Conservation (phyloP, 2,329 filamentous ascomycete genomes). For the Acephala macrosclerotiorum region DNA sequence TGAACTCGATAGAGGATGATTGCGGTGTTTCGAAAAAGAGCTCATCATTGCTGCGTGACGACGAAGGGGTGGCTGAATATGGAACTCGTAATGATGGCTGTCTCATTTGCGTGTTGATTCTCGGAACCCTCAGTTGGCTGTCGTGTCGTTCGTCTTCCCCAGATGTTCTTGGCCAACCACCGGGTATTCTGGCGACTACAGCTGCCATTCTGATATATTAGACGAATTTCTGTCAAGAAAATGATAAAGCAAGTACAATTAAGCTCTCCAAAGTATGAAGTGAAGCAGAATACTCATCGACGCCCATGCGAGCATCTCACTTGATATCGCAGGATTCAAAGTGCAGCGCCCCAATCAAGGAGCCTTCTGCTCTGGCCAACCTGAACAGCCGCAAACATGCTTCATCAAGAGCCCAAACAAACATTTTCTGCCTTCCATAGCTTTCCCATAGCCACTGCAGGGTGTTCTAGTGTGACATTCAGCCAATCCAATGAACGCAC, state of each 20-base stretch:
- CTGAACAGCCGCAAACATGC: not conserved
- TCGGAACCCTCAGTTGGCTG: not conserved
- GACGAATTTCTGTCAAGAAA: not conserved
- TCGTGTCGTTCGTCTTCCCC: not conserved
- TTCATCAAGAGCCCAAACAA: not conserved
- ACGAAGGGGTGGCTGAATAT: constrained; percentile 11
- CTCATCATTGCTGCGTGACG: constrained; percentile 26
- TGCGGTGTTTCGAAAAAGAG: constrained; percentile 27
- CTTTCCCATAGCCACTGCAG: not conserved
- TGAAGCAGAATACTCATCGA: not conserved
- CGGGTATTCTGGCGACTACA: not conserved
- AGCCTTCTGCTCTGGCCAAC: not conserved
- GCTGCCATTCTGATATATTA: not conserved
- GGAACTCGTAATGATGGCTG: constrained; percentile 19
- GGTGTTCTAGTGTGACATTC: not conserved
- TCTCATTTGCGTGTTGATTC: constrained; percentile 18
- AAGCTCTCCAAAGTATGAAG: not conserved
- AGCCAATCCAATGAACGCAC: not conserved
- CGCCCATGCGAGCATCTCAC: not conserved
- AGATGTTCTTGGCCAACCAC: constrained; percentile 10
- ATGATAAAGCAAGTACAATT: not conserved
- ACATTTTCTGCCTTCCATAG: not conserved
- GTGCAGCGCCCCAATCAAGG: not conserved
- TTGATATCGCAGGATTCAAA: constrained; percentile 4
- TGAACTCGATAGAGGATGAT: not conserved